phyloP scores from a whole-genome alignment of 1,284 basidiomycete species.

The Ustilago hordei region DNA sequence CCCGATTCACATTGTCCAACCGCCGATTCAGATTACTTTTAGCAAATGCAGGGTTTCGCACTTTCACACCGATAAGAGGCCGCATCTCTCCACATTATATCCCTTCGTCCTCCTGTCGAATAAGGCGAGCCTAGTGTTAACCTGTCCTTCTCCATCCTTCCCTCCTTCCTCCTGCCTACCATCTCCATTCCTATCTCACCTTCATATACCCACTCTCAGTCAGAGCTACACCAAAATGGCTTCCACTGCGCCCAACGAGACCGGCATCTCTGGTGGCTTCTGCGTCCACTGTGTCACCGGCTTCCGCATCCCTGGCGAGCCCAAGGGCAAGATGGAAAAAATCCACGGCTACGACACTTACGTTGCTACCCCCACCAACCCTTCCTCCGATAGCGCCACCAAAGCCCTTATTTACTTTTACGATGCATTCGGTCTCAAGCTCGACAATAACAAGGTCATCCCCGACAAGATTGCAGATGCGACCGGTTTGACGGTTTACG shows the following conservation, averaged over 20 bases:
- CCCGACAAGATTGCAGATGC: conserved; percentile 75
- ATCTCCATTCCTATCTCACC: neutral
- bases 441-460: conserved; percentile 73
- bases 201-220: no score
- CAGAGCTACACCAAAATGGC: conserved; percentile 2
- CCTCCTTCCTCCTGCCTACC: neutral
- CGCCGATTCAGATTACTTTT: no score
- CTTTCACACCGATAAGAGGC: neutral
- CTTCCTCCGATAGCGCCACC: conserved; percentile 31
- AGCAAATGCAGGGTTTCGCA: no score
- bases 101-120: neutral
- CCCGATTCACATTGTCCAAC: no score
- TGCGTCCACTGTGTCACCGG: conserved; percentile 58
- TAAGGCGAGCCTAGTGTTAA: neutral
- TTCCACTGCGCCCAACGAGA: neutral
- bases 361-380: conserved; percentile 59
- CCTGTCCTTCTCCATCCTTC: neutral
- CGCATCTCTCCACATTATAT: neutral
- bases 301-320: conserved; percentile 52
- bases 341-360: conserved; percentile 59
- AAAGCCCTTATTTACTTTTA: conserved; percentile 75
- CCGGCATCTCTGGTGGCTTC: conserved; percentile 21
- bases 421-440: conserved; percentile 73
- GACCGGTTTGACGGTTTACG: conserved; percentile 76
- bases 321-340: conserved; percentile 41